These are phyloP conservation scores for Schwanniomyces pseudopolymorphus DNA, from an alignment of 805 yeast genomes.

Conservation along the genomic window DNA sequence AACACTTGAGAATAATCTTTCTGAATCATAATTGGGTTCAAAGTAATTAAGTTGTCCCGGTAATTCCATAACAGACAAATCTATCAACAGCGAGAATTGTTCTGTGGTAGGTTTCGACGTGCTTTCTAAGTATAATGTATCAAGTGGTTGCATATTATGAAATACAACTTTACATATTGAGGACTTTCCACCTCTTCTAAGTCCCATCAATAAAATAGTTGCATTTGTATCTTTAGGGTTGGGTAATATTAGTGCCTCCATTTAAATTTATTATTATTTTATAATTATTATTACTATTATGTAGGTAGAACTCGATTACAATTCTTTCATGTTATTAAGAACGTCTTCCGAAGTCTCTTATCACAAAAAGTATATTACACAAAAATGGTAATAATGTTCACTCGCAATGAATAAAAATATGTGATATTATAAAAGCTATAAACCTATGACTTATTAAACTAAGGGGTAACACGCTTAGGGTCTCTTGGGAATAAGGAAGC, in stretches of 20 bases:
- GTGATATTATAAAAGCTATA: neutral
- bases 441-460: neutral
- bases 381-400: neutral
- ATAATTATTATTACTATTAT: neutral
- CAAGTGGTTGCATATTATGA: slow-evolving; percentile 94
- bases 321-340: neutral
- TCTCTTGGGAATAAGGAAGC: slow-evolving; percentile 99
- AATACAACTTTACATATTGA: slow-evolving; percentile 95
- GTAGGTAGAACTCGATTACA: too few relatives aligned
- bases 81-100: slow-evolving; percentile 78
- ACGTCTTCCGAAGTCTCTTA: neutral
- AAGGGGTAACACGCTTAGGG: slow-evolving; percentile 91
- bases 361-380: neutral
- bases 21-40: slow-evolving; percentile 81
- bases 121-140: slow-evolving; percentile 84
- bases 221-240: slow-evolving; percentile 60
- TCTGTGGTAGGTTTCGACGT: slow-evolving; percentile 88
- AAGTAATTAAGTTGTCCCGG: slow-evolving; percentile 93
- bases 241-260: slow-evolving; percentile 21
- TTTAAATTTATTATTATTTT: slow-evolving; percentile 2
- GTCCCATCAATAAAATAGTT: slow-evolving; percentile 85
- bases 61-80: slow-evolving; percentile 85
- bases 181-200: slow-evolving; percentile 88
- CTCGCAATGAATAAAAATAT: neutral
- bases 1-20: slow-evolving; percentile 70